Percentiles rank a stretch among this genome's conserved stretches.
phyloP scores from a whole-genome alignment of 1,284 basidiomycete genomes.

The Boletus semigastroideus region DNA sequence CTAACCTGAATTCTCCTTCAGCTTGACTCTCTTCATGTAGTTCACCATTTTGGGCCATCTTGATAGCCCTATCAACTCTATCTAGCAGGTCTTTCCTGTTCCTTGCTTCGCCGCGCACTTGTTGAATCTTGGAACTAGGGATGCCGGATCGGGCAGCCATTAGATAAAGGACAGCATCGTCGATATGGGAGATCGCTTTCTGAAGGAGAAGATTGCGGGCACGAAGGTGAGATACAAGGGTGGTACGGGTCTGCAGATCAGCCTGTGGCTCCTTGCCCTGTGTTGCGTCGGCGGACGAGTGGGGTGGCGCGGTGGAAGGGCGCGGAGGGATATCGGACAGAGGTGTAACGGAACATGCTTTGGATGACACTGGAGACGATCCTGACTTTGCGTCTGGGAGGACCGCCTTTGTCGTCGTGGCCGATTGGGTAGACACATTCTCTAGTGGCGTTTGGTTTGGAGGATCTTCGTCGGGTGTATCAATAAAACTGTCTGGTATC shows the following conservation, averaged over 20 bases:
- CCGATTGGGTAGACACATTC: slow-evolving; percentile 23
- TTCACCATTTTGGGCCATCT: slow-evolving; percentile 28
- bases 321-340: slow-evolving; percentile 24
- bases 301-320: slow-evolving; percentile 33
- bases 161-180: slow-evolving; percentile 33
- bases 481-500: slow-evolving; percentile 23
- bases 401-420: slow-evolving; percentile 9
- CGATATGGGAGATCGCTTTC: slow-evolving; percentile 33
- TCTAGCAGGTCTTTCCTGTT: slow-evolving; percentile 34
- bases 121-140: slow-evolving; percentile 32
- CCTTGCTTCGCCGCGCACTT: slow-evolving; percentile 33
- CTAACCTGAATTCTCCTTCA: background rate
- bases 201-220: slow-evolving; percentile 35
- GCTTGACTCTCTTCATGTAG: slow-evolving; percentile 12
- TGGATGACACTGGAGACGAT: slow-evolving; percentile 5
- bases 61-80: slow-evolving; percentile 31
- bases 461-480: slow-evolving; percentile 14
- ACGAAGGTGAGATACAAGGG: slow-evolving; percentile 31
- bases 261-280: slow-evolving; percentile 12
- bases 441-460: slow-evolving; percentile 13
- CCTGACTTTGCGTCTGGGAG: slow-evolving; percentile 8
- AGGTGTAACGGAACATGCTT: slow-evolving; percentile 9
- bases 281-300: slow-evolving; percentile 16
- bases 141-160: slow-evolving; percentile 36
- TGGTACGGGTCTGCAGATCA: slow-evolving; percentile 22